These are phyloP conservation scores for Colletotrichum eremochloae DNA, from an alignment of 2,329 filamentous ascomycete species.

Conservation along the genomic window DNA sequence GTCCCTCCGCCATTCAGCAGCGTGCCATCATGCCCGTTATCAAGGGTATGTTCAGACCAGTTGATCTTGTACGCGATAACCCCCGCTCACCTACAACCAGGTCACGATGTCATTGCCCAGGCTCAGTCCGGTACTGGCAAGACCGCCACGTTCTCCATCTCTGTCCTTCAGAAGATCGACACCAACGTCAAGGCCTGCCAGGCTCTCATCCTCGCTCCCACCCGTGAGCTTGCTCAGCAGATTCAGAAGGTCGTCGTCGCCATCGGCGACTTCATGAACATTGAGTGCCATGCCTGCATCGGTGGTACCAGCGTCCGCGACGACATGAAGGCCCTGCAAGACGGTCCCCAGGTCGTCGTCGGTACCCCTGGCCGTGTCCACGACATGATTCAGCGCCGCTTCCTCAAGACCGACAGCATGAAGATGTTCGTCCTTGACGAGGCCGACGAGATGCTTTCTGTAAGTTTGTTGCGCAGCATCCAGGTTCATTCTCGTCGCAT, in stretches of 20 bases:
- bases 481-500: constrained; percentile 49
- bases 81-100: constrained; percentile 57
- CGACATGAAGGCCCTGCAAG: constrained; percentile 97
- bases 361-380: constrained; percentile 98
- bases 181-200: constrained; percentile 95
- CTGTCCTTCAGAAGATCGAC: constrained; percentile 98
- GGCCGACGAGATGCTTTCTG: constrained; percentile 98
- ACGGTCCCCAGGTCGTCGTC: constrained; percentile 96
- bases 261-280: constrained; percentile 99
- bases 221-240: constrained; percentile 98
- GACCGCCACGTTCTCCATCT: constrained; percentile 99
- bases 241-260: constrained; percentile 99
- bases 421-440: constrained; percentile 99
- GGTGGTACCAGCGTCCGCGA: constrained; percentile 98
- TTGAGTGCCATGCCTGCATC: constrained; percentile 99
- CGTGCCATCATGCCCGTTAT: constrained; percentile 99
- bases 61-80: constrained; percentile 6
- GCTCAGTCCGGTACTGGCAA: constrained; percentile 99
- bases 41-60: constrained; percentile 79
- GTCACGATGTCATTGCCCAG: constrained; percentile 99
- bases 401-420: constrained; percentile 96
- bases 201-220: constrained; percentile 97
- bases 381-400: constrained; percentile 99
- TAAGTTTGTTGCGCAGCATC: constrained; percentile 56
- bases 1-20: constrained; percentile 99